Conservation (phyloP, 1,284 basidiomycete species). For the Cryptococcus amylolentus region DNA sequence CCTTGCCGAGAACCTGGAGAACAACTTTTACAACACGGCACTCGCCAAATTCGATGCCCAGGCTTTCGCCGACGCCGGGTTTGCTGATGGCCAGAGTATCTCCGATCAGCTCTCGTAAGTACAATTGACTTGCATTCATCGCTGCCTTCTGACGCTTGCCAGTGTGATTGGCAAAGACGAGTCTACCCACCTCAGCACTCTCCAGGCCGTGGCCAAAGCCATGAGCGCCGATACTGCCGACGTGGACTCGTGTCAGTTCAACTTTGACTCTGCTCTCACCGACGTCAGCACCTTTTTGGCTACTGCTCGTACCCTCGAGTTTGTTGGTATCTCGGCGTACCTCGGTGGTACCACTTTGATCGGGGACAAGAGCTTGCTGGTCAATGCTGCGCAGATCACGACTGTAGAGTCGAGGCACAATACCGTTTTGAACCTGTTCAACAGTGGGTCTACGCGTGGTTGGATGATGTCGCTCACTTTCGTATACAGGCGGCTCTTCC, state of each 20-base stretch:
- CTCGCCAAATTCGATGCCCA: conserved; percentile 61
- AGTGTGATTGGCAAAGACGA: conserved; percentile 66
- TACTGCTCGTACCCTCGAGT: conserved; percentile 68
- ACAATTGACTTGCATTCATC: background rate
- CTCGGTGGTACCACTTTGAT: conserved; percentile 67
- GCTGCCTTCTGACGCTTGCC: background rate
- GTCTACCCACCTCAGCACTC: conserved; percentile 53
- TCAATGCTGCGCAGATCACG: conserved; percentile 66
- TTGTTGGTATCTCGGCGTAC: conserved; percentile 67
- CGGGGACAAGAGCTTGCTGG: conserved; percentile 61
- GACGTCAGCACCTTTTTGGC: conserved; percentile 67
- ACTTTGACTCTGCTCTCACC: conserved; percentile 62
- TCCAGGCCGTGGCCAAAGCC: conserved; percentile 52
- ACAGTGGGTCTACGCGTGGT: conserved; percentile 33
- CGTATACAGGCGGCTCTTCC: conserved; percentile 51
- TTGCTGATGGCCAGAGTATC: conserved; percentile 57
- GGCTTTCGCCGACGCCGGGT: conserved; percentile 67
- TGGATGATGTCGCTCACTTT: background rate
- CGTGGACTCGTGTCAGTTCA: conserved; percentile 60
- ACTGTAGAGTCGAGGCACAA: conserved; percentile 67
- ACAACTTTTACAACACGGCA: conserved; percentile 64
- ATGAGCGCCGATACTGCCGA: conserved; percentile 58
- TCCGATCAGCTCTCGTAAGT: conserved; percentile 59
- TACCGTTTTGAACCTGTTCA: conserved; percentile 67
- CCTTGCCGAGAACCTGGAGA: conserved; percentile 69